Evolutionary conservation across 2,329 filamentous ascomycete species (phyloP).

Genomic region (Fusarium odoratissimum): DNA sequence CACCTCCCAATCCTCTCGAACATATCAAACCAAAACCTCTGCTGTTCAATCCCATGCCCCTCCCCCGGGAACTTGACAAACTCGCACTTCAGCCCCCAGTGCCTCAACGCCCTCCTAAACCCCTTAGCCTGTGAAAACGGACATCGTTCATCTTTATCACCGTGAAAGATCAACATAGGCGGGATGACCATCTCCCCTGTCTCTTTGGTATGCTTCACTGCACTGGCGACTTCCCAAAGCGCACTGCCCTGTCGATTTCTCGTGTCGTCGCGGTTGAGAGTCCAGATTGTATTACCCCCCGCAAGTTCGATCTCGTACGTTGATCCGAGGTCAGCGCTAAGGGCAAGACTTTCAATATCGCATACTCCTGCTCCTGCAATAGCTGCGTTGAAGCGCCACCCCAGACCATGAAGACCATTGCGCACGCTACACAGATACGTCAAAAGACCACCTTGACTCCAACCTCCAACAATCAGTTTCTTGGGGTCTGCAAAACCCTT

Average conservation of each 20-base stretch:
- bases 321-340: slow-evolving; percentile 45
- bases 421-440: slow-evolving; percentile 52
- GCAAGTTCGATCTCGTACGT: slow-evolving; percentile 27
- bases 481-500: slow-evolving; percentile 47
- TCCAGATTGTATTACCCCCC: slow-evolving; percentile 14
- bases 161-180: slow-evolving; percentile 30
- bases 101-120: slow-evolving; percentile 18
- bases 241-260: slow-evolving; percentile 28
- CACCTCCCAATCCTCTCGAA: slow-evolving; percentile 23
- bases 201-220: slow-evolving; percentile 2
- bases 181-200: slow-evolving; percentile 4
- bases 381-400: slow-evolving; percentile 52
- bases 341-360: slow-evolving; percentile 50
- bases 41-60: slow-evolving; percentile 5
- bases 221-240: slow-evolving; percentile 18
- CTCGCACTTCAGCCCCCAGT: slow-evolving; percentile 9
- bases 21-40: slow-evolving; percentile 35
- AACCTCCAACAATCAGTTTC: slow-evolving; percentile 51
- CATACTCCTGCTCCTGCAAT: slow-evolving; percentile 52
- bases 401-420: slow-evolving; percentile 48
- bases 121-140: slow-evolving; percentile 27
- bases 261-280: slow-evolving; percentile 5
- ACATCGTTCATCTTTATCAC: slow-evolving; percentile 23
- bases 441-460: slow-evolving; percentile 54
- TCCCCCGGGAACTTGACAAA: slow-evolving; percentile 28